Percentiles rank a stretch among this genome's conserved stretches.
Evolutionary conservation across 192 early-diverging fungal genomes (phyloP).

Genomic region (Irineochytrium annulatum): DNA sequence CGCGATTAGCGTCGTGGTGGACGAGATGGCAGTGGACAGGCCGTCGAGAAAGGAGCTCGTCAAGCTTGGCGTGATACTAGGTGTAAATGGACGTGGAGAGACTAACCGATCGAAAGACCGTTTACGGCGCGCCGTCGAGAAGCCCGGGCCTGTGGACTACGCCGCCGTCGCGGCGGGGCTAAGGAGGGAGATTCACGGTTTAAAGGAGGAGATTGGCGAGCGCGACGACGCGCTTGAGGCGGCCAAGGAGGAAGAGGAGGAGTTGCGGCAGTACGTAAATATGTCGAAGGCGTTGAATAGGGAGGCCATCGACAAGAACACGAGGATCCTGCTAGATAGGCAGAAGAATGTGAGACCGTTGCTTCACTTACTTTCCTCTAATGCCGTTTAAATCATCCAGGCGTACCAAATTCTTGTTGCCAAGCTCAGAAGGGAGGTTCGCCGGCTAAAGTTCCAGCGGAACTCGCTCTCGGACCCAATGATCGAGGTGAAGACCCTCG

Average conservation of each 20-base stretch:
- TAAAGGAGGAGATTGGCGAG: constrained; percentile 18
- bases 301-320: constrained; percentile 35
- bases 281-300: constrained; percentile 9
- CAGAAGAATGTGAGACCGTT: constrained; percentile 38
- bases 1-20: no score
- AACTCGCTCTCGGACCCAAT: constrained; percentile 44
- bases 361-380: background rate
- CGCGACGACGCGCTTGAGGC: constrained; percentile 20
- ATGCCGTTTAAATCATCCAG: constrained; percentile 9
- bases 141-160: constrained; percentile 10
- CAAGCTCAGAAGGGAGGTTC: constrained; percentile 38
- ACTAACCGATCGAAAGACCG: no score
- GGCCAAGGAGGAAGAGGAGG: constrained; percentile 14
- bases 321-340: constrained; percentile 36
- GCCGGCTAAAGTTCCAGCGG: constrained; percentile 41
- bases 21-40: no score
- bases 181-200: constrained; percentile 7
- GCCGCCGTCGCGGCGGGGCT: constrained; percentile 13
- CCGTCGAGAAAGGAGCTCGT: no score
- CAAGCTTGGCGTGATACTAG: no score
- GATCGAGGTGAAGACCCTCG: no score
- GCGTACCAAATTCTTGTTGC: constrained; percentile 45
- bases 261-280: constrained; percentile 11
- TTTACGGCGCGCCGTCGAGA: no score
- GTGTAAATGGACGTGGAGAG: no score